Conservation (phyloP, 108 stramenopile genomes). For the Cyclotella baltica region DNA sequence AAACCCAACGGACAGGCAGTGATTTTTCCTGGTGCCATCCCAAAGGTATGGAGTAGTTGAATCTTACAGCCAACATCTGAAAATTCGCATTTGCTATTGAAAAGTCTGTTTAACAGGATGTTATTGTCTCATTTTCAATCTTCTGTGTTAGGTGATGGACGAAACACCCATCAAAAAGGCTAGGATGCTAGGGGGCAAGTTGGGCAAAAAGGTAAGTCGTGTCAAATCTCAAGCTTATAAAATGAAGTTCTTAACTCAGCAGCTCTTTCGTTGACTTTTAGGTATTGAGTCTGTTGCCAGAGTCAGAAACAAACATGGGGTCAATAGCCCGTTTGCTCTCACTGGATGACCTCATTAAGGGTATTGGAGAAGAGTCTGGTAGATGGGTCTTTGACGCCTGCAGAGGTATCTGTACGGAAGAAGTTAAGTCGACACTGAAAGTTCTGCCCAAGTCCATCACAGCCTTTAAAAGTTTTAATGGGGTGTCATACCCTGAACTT, state of each 20-base stretch:
- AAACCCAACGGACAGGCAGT: slow-evolving; percentile 93
- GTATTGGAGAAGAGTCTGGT: slow-evolving; percentile 63
- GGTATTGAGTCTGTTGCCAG: slow-evolving; percentile 53
- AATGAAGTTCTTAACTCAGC: not conserved
- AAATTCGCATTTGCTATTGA: not conserved
- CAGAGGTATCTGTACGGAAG: slow-evolving; percentile 74
- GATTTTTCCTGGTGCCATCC: slow-evolving; percentile 61
- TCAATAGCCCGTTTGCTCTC: slow-evolving; percentile 62
- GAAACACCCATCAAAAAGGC: slow-evolving; percentile 79
- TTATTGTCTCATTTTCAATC: not conserved
- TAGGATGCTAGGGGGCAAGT: slow-evolving; percentile 86
- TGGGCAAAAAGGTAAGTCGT: slow-evolving; percentile 63
- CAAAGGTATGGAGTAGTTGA: slow-evolving; percentile 13
- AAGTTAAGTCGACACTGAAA: slow-evolving; percentile 68
- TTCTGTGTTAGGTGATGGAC: slow-evolving; percentile 47
- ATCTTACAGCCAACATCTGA: not conserved
- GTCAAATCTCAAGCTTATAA: not conserved
- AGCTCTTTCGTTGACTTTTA: not conserved
- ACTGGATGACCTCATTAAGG: slow-evolving; percentile 59
- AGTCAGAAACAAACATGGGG: slow-evolving; percentile 54
- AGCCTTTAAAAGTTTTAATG: slow-evolving; percentile 81
- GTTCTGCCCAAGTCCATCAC: slow-evolving; percentile 85
- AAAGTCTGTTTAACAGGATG: not conserved
- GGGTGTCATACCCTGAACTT: slow-evolving; percentile 50
- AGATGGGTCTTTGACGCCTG: slow-evolving; percentile 75